These are phyloP conservation scores for Fomitopsis serialis DNA, from an alignment of 768 basidiomycete genomes.

Conservation along the genomic window DNA sequence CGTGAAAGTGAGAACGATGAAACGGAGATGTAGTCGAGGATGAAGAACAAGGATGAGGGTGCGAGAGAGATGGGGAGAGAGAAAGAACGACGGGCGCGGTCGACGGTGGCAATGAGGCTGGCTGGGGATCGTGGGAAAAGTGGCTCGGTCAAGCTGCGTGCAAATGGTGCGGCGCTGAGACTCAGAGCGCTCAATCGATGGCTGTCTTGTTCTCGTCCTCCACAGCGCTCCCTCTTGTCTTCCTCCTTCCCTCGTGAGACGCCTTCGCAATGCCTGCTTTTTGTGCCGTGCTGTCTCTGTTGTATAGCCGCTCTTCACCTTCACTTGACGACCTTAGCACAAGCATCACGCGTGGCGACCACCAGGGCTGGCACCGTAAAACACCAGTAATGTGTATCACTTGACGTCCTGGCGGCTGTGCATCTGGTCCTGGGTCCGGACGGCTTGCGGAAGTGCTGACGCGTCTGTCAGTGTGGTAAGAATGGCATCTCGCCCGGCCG, in stretches of 20 bases:
- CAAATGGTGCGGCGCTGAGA: background rate
- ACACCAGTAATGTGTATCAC: background rate
- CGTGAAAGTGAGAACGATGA: constrained; percentile 7
- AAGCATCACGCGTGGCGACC: background rate
- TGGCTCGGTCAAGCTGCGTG: background rate
- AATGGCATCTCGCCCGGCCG: background rate
- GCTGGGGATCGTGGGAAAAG: constrained; percentile 17
- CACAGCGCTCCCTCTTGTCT: background rate
- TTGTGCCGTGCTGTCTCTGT: too few relatives aligned
- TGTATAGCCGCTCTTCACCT: too few relatives aligned
- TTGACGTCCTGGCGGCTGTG: background rate
- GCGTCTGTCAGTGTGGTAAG: background rate
- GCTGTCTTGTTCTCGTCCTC: background rate
- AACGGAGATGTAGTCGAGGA: constrained; percentile 8
- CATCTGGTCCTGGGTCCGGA: background rate
- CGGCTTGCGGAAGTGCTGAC: background rate
- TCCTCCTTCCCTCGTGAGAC: too few relatives aligned
- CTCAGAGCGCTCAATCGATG: background rate
- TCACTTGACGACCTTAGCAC: too few relatives aligned
- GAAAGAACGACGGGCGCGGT: constrained; percentile 23
- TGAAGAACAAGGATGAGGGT: constrained; percentile 18
- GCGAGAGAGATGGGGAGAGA: constrained; percentile 18
- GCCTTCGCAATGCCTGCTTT: too few relatives aligned
- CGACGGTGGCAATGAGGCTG: constrained; percentile 23
- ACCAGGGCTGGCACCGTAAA: background rate